Evolutionary conservation across 768 basidiomycete genomes (phyloP).

Genomic region (Aureoboletus auriporus): DNA sequence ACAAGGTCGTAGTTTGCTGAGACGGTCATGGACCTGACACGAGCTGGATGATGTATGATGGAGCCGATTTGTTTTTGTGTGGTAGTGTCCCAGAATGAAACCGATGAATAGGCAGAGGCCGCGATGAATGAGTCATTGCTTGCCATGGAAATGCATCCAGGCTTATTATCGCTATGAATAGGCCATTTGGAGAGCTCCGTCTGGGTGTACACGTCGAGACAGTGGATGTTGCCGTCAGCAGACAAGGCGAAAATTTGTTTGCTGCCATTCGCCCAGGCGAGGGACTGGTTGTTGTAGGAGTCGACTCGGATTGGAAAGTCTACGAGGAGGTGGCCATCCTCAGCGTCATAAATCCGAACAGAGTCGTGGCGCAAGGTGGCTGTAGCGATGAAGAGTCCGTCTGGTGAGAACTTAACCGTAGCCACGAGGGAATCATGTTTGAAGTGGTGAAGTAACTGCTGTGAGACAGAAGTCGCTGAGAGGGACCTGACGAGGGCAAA

Average conservation of each 20-base stretch:
- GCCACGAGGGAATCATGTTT: not conserved
- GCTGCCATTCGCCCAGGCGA: not conserved
- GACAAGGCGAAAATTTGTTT: conserved; percentile 2
- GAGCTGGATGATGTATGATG: not conserved
- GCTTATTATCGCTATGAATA: not conserved
- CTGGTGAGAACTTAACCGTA: not conserved
- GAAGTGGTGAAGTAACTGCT: not conserved
- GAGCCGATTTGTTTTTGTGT: not conserved
- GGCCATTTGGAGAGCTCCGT: not conserved
- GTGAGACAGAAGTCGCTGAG: no score
- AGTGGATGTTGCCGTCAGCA: not conserved
- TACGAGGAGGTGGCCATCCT: not conserved
- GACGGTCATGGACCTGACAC: not conserved
- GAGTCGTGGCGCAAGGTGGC: not conserved
- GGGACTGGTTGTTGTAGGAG: not conserved
- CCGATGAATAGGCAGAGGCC: not conserved
- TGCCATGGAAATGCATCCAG: not conserved
- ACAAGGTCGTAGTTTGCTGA: not conserved
- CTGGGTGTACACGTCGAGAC: not conserved
- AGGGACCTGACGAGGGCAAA: no score
- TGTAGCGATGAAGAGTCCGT: not conserved
- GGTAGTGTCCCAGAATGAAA: conserved; percentile 1
- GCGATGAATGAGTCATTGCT: not conserved
- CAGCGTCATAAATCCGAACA: not conserved
- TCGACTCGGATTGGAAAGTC: not conserved